phyloP scores from a whole-genome alignment of 495 filamentous ascomycete species.

The Bombardia bombarda region DNA sequence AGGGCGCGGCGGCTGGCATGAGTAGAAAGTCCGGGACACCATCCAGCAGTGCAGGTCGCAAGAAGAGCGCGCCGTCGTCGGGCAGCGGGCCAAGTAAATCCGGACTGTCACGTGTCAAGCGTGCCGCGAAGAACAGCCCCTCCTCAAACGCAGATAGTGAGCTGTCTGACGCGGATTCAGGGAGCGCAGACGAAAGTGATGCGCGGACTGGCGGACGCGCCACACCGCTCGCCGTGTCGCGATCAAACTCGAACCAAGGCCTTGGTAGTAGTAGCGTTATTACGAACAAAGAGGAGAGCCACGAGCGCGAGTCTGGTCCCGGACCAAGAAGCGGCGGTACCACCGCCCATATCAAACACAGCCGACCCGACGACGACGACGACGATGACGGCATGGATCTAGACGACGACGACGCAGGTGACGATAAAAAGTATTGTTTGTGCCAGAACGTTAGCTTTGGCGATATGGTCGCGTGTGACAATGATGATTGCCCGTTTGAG shows the following conservation, averaged over 20 bases:
- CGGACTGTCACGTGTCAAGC: conserved; percentile 44
- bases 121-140: conserved; percentile 52
- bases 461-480: conserved; percentile 98
- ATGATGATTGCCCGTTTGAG: conserved; percentile 82
- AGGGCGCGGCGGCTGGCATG: conserved; percentile 28
- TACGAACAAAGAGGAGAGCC: conserved; percentile 8
- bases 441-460: conserved; percentile 91
- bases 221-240: conserved; percentile 15
- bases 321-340: neutral
- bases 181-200: conserved; percentile 41
- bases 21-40: conserved; percentile 56
- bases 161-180: conserved; percentile 58
- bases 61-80: conserved; percentile 49
- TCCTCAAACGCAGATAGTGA: conserved; percentile 51
- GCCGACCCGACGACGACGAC: too few species aligned
- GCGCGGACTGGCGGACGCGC: conserved; percentile 35
- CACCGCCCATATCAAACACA: too few species aligned
- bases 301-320: conserved; percentile 1
- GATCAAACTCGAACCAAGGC: conserved; percentile 13
- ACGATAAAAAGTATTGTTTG: conserved; percentile 84
- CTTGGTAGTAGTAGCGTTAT: neutral
- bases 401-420: conserved; percentile 79
- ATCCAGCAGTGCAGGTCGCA: conserved; percentile 44
- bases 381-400: conserved; percentile 58
- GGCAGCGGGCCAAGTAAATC: conserved; percentile 36